Evolutionary conservation across 108 stramenopile species (phyloP), one percentile per base, ranked within the genome.

Genomic region (Conticribra weissflogii): DNA sequence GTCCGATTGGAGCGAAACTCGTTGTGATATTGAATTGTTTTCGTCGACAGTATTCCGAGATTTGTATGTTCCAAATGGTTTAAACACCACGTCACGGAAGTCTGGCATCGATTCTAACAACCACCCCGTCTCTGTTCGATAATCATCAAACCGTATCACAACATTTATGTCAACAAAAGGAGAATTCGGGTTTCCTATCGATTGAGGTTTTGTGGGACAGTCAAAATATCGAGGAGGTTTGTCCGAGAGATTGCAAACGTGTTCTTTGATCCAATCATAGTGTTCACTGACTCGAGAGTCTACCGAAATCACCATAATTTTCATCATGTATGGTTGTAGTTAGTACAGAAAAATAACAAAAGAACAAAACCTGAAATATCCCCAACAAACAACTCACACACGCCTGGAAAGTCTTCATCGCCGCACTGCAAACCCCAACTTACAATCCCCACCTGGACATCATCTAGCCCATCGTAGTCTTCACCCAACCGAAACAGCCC

Each of bases 71-170:
- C 68, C 74, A 59, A 76, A 70, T 3, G 68, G 73, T 31, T 54
- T 53, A 46, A 63, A 80, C 3, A 19, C 59, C 29, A 80, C 55
- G 31, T 75, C 74, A 2, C 68, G 51, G 46, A 75, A 70, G 53
- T 80, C 79, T n/a, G 79, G 74, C 14, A 78, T 71, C 41, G 79
- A 75, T 58, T 80, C 79, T 24, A 80, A 24, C 3, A 80, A 41
- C 79, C 79, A 80, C 1, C 68, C 74, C 1, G 68, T 63, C 27
- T 76, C 74, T 23, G 54, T 29, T 51, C 63, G 54, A 33, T 59
- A 80, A 24, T 71, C 56, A 58, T 76, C 79, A 15, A 80, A 71
- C 28, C 54, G 47, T 36, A 80, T 63, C 22, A 56, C 54, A 24
- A 80, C 30, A 4, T 51, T 69, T 0, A 80, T 69, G 27, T 78